Evolutionary conservation across 1,284 basidiomycete species (phyloP).

Genomic region (Xanthoconium separans): DNA sequence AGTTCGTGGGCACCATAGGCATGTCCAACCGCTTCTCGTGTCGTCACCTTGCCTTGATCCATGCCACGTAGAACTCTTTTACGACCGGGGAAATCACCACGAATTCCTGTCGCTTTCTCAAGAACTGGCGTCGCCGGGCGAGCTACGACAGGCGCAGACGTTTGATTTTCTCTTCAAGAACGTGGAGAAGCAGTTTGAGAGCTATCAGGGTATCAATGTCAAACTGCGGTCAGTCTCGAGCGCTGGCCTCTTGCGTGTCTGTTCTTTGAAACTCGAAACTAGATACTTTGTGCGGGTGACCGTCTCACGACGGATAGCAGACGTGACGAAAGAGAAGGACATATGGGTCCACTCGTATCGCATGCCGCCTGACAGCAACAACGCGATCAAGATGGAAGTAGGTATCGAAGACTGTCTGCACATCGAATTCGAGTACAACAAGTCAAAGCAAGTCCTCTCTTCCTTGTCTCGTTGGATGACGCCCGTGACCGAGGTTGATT

Average conservation of each 20-base stretch:
- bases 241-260: neutral
- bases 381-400: conserved; percentile 99
- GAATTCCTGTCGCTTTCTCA: conserved; percentile 96
- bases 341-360: conserved; percentile 98
- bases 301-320: conserved; percentile 88
- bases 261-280: conserved; percentile 1
- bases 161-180: conserved; percentile 98
- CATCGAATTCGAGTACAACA: conserved; percentile 99
- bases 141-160: conserved; percentile 92
- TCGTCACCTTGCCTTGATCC: neutral
- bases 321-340: conserved; percentile 90
- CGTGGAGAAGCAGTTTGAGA: conserved; percentile 98
- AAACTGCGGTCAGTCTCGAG: conserved; percentile 74
- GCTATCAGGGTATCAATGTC: conserved; percentile 97
- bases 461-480: neutral
- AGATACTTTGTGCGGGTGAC: conserved; percentile 96
- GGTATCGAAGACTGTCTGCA: conserved; percentile 98
- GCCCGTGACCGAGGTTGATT: conserved; percentile 1
- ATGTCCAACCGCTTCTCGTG: conserved; percentile 26
- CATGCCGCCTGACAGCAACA: conserved; percentile 97
- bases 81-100: conserved; percentile 96
- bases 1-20: conserved; percentile 97
- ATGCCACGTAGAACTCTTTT: conserved; percentile 73
- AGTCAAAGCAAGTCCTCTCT: conserved; percentile 79
- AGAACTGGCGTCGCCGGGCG: conserved; percentile 91